Conservation (phyloP, 805 yeast species). For the Suhomyces sp. region DNA sequence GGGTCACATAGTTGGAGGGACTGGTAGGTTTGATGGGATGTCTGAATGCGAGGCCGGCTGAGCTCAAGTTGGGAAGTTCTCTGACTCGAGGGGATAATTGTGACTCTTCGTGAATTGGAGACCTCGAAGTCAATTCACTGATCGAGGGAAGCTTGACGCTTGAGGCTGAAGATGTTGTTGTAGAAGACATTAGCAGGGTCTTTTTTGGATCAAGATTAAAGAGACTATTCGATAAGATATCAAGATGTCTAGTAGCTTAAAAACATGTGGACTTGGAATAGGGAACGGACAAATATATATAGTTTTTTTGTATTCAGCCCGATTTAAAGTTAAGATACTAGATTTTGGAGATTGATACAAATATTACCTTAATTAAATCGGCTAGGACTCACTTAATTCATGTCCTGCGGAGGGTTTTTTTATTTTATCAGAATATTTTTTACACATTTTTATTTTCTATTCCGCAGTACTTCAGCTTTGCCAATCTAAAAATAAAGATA, state of each 20-base stretch:
- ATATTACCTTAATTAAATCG: conserved; percentile 4
- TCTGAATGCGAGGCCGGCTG: conserved; percentile 5
- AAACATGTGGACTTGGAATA: too few species aligned
- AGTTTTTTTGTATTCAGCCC: conserved; percentile 2
- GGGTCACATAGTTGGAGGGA: conserved; percentile 12
- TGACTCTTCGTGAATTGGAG: conserved; percentile 9
- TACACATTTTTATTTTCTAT: background rate
- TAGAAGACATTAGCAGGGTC: conserved; percentile 8
- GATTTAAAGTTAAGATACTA: conserved; percentile 4
- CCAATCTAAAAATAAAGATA: conserved; percentile 2
- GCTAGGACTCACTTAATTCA: conserved; percentile 7
- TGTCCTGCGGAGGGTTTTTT: conserved; percentile 4
- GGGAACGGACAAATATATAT: conserved; percentile 1
- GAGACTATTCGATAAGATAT: too few species aligned
- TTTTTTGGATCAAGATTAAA: background rate
- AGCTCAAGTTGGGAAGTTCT: conserved; percentile 6
- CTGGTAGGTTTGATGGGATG: conserved; percentile 6
- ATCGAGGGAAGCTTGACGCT: conserved; percentile 14
- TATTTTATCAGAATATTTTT: background rate
- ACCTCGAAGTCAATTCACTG: conserved; percentile 14
- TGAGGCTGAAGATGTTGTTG: conserved; percentile 2
- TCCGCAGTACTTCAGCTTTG: background rate
- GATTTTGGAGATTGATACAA: conserved; percentile 7
- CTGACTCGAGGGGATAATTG: conserved; percentile 7
- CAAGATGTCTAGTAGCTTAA: too few species aligned